Evolutionary conservation across 2,329 filamentous ascomycete genomes (phyloP).

Genomic region (Neophaeococcomyces mojaviensis): DNA sequence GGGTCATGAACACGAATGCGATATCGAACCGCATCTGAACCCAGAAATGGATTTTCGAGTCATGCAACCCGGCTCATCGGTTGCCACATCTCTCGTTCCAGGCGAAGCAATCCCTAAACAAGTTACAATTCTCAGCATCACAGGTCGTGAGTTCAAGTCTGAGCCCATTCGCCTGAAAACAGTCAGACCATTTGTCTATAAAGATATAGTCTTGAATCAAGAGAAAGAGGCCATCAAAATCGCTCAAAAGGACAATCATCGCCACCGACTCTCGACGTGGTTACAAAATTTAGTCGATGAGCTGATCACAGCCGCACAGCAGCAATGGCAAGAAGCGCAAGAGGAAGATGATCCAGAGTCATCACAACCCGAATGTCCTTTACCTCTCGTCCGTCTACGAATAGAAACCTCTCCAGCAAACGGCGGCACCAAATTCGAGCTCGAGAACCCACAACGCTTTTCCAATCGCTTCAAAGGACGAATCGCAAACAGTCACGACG

Average conservation of each 20-base stretch:
- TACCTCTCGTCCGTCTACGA: constrained; percentile 79
- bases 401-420: constrained; percentile 85
- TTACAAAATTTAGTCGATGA: constrained; percentile 73
- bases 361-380: constrained; percentile 42
- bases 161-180: constrained; percentile 78
- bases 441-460: constrained; percentile 92
- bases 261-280: constrained; percentile 68
- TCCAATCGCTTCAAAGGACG: constrained; percentile 85
- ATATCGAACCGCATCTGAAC: constrained; percentile 77
- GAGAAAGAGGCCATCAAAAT: constrained; percentile 71
- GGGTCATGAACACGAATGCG: constrained; percentile 96
- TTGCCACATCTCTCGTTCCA: constrained; percentile 83
- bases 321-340: constrained; percentile 74
- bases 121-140: constrained; percentile 76
- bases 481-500: constrained; percentile 89
- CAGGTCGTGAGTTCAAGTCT: constrained; percentile 69
- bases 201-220: constrained; percentile 68
- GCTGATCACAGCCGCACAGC: constrained; percentile 76
- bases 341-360: constrained; percentile 52
- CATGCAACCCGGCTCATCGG: constrained; percentile 94
- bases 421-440: constrained; percentile 69
- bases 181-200: constrained; percentile 83
- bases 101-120: constrained; percentile 90
- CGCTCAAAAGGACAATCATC: constrained; percentile 74
- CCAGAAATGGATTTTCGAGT: constrained; percentile 86